A percentile compares a stretch with the other conserved stretches of the same genome.
Evolutionary conservation across 352 stramenopile species (phyloP).

Genomic region (Thalassiosira mediterranea): DNA sequence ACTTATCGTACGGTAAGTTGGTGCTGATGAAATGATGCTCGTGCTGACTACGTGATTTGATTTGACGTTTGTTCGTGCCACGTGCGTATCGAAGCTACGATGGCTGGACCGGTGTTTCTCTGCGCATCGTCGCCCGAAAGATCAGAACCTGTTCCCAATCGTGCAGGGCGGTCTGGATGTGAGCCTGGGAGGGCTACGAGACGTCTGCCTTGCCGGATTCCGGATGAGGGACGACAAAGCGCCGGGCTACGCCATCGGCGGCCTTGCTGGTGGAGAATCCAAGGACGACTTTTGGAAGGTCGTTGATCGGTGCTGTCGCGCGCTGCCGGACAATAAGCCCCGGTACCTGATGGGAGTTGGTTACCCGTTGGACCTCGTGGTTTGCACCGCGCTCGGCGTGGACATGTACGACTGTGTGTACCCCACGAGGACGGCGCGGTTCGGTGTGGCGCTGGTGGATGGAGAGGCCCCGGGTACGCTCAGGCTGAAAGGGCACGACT

Average conservation of each 20-base stretch:
- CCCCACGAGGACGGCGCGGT: slow-evolving; percentile 93
- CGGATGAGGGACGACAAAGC: slow-evolving; percentile 85
- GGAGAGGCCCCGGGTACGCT: slow-evolving; percentile 62
- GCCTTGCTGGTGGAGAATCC: slow-evolving; percentile 90
- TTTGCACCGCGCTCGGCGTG: slow-evolving; percentile 94
- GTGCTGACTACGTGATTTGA: no score
- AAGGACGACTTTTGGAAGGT: slow-evolving; percentile 96
- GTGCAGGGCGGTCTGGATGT: slow-evolving; percentile 94
- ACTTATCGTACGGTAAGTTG: slow-evolving; percentile 92
- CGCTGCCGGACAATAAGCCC: slow-evolving; percentile 92
- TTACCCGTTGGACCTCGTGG: slow-evolving; percentile 96
- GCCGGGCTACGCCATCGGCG: slow-evolving; percentile 95
- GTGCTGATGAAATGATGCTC: no score
- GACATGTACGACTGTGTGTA: slow-evolving; percentile 99
- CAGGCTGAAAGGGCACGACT: slow-evolving; percentile 69
- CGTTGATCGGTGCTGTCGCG: slow-evolving; percentile 86
- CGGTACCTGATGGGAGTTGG: slow-evolving; percentile 98
- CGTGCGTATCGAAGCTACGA: slow-evolving; percentile 11
- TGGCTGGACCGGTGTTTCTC: slow-evolving; percentile 92
- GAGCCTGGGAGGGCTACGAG: slow-evolving; percentile 88
- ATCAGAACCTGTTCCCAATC: slow-evolving; percentile 97
- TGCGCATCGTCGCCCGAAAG: slow-evolving; percentile 86
- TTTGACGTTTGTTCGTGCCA: not conserved
- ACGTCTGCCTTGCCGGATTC: slow-evolving; percentile 91
- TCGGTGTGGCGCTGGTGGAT: slow-evolving; percentile 92